Evolutionary conservation across 306 rosid genomes (phyloP), one percentile per base, ranked within the genome.

Genomic region (Trifolium repens): DNA sequence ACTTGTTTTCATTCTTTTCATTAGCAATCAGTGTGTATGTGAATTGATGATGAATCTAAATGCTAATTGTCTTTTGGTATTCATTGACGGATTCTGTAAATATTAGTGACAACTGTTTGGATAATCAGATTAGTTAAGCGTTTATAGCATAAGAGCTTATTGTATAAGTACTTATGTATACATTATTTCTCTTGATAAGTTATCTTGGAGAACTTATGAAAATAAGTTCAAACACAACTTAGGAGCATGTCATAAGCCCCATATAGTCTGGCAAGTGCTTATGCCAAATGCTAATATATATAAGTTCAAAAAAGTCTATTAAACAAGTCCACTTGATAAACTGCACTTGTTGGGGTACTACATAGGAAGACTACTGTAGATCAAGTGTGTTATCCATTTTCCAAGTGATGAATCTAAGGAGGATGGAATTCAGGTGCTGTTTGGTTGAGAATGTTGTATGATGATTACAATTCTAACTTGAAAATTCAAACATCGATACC

Each of bases 331-430:
- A 50, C 35, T 71, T 53, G 70, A 34, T 17, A 76, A 75, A 53
- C 37, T 24, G 24, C 9, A 30, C 54, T 24, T 37, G 9, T 46
- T 10, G 65, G 17, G 64, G 39, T 24, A 67, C 27, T n/a, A 67
- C 13, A 46, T 26, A 13, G 57, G 57, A 9, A 35, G 47, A 16
- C 55, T 49, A 78, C 59, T 27, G 50, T 79, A 43, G 78, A 39
- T 44, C 7, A 19, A 22, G 19, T 49, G 24, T 68, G 58, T 57
- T 47, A 59, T 80, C 13, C 9, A 42, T 72, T 27, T 61, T 17
- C 39, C 11, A 15, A 55, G 55, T 22, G 69, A 49, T 42, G 64
- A 60, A 60, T 2, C 15, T 62, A 26, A 58, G 9, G 64, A 26
- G 1, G 64, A 7, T 58, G 9, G 39, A 26, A 55, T 22, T 22